phyloP scores from a whole-genome alignment of 176 grass and related monocot genomes.

The Tillandsia fasciculata region DNA sequence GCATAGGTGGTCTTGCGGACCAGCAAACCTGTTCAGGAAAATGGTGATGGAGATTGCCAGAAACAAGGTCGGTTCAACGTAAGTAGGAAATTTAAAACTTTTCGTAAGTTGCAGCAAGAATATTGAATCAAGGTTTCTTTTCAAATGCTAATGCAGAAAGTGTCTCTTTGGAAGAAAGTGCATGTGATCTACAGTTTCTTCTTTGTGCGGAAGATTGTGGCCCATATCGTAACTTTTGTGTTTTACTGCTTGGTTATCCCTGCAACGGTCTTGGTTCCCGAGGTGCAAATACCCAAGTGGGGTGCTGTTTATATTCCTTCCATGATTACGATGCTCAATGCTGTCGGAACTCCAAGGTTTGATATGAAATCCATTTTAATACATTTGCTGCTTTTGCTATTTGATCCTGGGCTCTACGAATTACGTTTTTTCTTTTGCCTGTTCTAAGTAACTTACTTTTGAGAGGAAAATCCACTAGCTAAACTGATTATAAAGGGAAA shows the following conservation, averaged over 20 bases:
- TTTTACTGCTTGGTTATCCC: conserved; percentile 82
- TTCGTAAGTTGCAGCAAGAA: neutral
- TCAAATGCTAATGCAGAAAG: conserved; percentile 35
- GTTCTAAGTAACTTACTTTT: neutral
- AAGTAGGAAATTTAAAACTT: neutral
- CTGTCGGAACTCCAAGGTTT: conserved; percentile 53
- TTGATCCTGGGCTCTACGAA: neutral
- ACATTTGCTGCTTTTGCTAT: neutral
- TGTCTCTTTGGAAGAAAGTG: conserved; percentile 64
- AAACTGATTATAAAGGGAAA: neutral
- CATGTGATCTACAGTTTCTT: conserved; percentile 82
- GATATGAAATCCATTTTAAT: neutral
- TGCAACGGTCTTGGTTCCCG: conserved; percentile 49
- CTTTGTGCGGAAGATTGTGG: conserved; percentile 64
- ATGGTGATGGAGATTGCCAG: conserved; percentile 65
- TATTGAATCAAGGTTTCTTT: neutral
- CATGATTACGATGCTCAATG: conserved; percentile 64
- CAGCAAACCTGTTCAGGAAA: conserved; percentile 67
- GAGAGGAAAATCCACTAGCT: neutral
- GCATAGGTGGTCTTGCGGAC: conserved; percentile 78
- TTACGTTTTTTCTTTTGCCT: neutral
- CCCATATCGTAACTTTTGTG: conserved; percentile 64
- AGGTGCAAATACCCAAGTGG: conserved; percentile 71
- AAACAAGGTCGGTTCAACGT: conserved; percentile 43
- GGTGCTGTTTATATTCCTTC: conserved; percentile 60